These are phyloP conservation scores for Dendrobium chrysotoxum DNA, from an alignment of 106 monocot species.

Conservation along the genomic window DNA sequence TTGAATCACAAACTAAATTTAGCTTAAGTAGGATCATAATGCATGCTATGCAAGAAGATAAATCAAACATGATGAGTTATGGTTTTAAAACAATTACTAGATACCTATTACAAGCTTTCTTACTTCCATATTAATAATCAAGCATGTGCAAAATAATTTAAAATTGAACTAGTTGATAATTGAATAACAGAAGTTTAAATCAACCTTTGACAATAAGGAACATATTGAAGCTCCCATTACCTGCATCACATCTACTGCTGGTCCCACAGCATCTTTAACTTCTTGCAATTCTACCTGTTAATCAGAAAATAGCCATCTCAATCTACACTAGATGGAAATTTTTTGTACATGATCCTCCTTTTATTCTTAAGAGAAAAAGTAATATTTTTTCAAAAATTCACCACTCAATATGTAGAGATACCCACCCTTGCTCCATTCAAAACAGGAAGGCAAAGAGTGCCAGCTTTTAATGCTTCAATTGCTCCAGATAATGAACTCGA, in stretches of 20 bases:
- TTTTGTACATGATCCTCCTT: too few relatives aligned
- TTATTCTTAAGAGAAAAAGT: too few relatives aligned
- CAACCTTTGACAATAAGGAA: constrained; percentile 51
- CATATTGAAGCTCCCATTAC: constrained; percentile 57
- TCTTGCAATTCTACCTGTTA: constrained; percentile 39
- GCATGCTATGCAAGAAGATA: too few relatives aligned
- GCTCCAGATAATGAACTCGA: constrained; percentile 37
- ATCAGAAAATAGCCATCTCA: not conserved
- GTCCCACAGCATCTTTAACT: constrained; percentile 44
- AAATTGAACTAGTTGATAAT: not conserved
- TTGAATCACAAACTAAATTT: too few relatives aligned
- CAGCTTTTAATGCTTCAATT: constrained; percentile 45
- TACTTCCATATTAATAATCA: too few relatives aligned
- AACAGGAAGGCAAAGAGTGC: constrained; percentile 58
- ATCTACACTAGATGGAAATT: not conserved
- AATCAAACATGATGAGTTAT: too few relatives aligned
- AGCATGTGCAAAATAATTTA: too few relatives aligned
- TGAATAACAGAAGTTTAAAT: not conserved
- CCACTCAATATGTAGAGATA: not conserved
- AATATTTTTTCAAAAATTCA: too few relatives aligned
- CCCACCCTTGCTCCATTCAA: constrained; percentile 50
- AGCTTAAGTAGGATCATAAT: too few relatives aligned
- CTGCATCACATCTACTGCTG: constrained; percentile 68
- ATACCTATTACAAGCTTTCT: too few relatives aligned
- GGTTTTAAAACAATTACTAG: too few relatives aligned